These are phyloP conservation scores for Chrysanthemum makinoi DNA, from an alignment of 129 eudicot genomes.

Conservation along the genomic window DNA sequence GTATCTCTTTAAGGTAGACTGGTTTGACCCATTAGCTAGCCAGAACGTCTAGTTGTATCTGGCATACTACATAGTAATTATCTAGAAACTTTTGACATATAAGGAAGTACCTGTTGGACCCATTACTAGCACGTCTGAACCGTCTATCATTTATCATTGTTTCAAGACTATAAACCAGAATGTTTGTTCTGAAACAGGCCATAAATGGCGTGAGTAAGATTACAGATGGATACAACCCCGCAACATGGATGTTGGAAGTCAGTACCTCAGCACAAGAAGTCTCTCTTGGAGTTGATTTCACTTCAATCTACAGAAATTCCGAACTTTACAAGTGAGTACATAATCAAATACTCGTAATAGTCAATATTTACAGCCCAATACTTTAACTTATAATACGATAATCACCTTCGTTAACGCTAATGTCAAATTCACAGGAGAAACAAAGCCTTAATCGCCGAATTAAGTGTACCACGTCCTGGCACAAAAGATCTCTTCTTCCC, in stretches of 20 bases:
- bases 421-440: slow-evolving; percentile 39
- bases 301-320: slow-evolving; percentile 48
- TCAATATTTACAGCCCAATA: neutral
- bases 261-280: slow-evolving; percentile 51
- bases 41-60: no score
- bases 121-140: no score
- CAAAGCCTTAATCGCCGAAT: slow-evolving; percentile 41
- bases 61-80: no score
- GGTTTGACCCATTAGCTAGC: no score
- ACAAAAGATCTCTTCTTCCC: slow-evolving; percentile 36
- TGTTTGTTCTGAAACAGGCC: slow-evolving; percentile 20
- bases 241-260: slow-evolving; percentile 76
- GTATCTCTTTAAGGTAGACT: neutral
- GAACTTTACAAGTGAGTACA: slow-evolving; percentile 43
- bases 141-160: no score
- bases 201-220: slow-evolving; percentile 53
- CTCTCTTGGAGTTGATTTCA: slow-evolving; percentile 45
- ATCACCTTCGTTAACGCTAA: neutral
- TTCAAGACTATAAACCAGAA: no score
- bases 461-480: slow-evolving; percentile 43
- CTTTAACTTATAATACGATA: neutral
- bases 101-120: no score
- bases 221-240: slow-evolving; percentile 64
- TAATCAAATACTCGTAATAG: neutral
- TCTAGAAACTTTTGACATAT: no score